A percentile compares a stretch with the other conserved stretches of the same genome.
Evolutionary conservation across 805 yeast species (phyloP).

Genomic region (Candida wancherniae): DNA sequence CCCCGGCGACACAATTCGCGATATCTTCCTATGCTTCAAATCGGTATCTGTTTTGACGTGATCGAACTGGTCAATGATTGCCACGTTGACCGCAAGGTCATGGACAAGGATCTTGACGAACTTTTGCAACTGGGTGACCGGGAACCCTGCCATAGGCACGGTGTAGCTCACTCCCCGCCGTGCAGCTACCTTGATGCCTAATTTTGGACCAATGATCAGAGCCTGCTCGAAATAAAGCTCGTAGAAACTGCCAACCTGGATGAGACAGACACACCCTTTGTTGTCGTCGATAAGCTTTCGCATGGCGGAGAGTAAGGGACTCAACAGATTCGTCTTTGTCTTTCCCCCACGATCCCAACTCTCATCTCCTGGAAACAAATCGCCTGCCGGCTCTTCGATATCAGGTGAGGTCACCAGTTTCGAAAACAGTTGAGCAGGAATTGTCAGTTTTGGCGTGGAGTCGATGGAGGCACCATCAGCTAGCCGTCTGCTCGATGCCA

Average conservation of each 20-base stretch:
- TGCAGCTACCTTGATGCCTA: slow-evolving; percentile 69
- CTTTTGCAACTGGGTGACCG: slow-evolving; percentile 62
- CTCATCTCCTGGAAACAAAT: slow-evolving; percentile 9
- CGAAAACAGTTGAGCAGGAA: no score
- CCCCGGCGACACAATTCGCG: slow-evolving; percentile 87
- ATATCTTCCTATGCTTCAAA: slow-evolving; percentile 61
- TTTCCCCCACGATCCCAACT: slow-evolving; percentile 40
- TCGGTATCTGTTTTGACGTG: slow-evolving; percentile 17
- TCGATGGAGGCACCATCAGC: no score
- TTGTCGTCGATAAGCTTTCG: slow-evolving; percentile 29
- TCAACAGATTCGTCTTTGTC: slow-evolving; percentile 24
- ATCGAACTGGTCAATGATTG: slow-evolving; percentile 67
- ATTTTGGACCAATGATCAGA: slow-evolving; percentile 56
- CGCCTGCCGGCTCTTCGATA: background rate
- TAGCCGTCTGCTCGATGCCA: no score
- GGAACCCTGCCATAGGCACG: slow-evolving; percentile 91
- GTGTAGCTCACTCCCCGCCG: slow-evolving; percentile 39
- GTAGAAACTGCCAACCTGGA: slow-evolving; percentile 84
- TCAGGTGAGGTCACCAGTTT: no score
- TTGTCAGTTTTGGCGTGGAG: no score
- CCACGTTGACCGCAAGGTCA: slow-evolving; percentile 66
- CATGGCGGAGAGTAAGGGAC: slow-evolving; percentile 34
- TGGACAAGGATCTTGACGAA: slow-evolving; percentile 72
- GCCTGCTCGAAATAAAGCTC: slow-evolving; percentile 92
- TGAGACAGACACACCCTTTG: slow-evolving; percentile 40